These are phyloP conservation scores for Ambrosia hybrid DNA, from an alignment of 140 eudicot species.

Conservation along the genomic window DNA sequence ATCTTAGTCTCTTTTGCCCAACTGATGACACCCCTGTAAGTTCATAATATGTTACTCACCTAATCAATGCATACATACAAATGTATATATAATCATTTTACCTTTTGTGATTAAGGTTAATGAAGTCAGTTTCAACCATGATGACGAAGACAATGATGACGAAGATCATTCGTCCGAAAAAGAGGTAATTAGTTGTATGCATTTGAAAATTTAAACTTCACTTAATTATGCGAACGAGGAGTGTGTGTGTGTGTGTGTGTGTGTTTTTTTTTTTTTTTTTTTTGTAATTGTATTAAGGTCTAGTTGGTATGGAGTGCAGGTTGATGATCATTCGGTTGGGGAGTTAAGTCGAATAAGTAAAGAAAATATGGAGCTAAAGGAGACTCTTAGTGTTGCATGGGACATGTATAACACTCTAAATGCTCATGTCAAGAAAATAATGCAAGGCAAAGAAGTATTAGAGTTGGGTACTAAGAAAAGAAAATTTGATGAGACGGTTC, in stretches of 20 bases:
- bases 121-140: background rate
- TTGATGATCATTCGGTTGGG: slow-evolving; percentile 14
- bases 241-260: background rate
- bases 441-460: slow-evolving; percentile 13
- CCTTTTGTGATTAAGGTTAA: background rate
- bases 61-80: background rate
- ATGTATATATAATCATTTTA: background rate
- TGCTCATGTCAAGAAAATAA: slow-evolving; percentile 30
- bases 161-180: background rate
- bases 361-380: slow-evolving; percentile 67
- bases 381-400: slow-evolving; percentile 35
- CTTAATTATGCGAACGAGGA: background rate
- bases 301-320: slow-evolving; percentile 10
- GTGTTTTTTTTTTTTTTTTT: background rate
- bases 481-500: slow-evolving; percentile 36
- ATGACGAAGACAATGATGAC: background rate
- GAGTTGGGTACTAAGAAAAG: slow-evolving; percentile 41
- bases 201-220: too few species aligned
- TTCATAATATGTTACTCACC: background rate
- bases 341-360: slow-evolving; percentile 35
- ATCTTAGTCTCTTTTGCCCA: slow-evolving; percentile 3
- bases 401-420: slow-evolving; percentile 38
- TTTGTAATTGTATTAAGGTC: background rate
- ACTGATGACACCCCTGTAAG: background rate
- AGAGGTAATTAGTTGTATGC: background rate